phyloP scores from a whole-genome alignment of 2,329 filamentous ascomycete genomes.

The Venturia aucupariae region DNA sequence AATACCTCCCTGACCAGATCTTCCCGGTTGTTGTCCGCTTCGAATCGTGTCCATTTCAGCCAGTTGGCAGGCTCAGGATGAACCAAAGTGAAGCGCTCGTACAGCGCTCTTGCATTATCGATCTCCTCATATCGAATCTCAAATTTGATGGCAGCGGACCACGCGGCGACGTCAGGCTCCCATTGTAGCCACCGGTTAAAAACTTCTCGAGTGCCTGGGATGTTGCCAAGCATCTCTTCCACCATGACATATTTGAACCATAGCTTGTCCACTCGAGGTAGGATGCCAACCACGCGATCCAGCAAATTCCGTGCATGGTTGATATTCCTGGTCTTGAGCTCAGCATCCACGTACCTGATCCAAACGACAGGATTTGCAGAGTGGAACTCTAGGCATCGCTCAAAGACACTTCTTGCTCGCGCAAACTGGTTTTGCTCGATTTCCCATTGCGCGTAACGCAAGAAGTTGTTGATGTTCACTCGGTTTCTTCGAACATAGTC shows the following conservation, averaged over 20 bases:
- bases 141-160: constrained; percentile 92
- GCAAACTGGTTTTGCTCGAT: constrained; percentile 96
- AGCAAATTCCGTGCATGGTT: constrained; percentile 93
- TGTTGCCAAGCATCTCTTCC: constrained; percentile 95
- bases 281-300: constrained; percentile 85
- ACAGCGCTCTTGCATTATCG: constrained; percentile 81
- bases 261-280: constrained; percentile 86
- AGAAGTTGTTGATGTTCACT: constrained; percentile 98
- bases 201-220: constrained; percentile 82
- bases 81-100: constrained; percentile 79
- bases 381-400: constrained; percentile 87
- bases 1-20: constrained; percentile 90
- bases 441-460: constrained; percentile 95
- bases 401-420: constrained; percentile 85
- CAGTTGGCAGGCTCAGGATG: constrained; percentile 93
- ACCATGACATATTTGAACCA: constrained; percentile 99
- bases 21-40: constrained; percentile 89
- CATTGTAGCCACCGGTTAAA: constrained; percentile 98
- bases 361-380: constrained; percentile 78
- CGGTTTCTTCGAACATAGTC: constrained; percentile 94
- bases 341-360: constrained; percentile 89
- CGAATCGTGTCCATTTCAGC: constrained; percentile 98
- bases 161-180: constrained; percentile 93
- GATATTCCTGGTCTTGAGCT: constrained; percentile 94
- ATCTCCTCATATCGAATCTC: constrained; percentile 93